Base-by-base conservation (phyloP, 2,329 filamentous ascomycete species). In the Paecilomyces niveus region DNA sequence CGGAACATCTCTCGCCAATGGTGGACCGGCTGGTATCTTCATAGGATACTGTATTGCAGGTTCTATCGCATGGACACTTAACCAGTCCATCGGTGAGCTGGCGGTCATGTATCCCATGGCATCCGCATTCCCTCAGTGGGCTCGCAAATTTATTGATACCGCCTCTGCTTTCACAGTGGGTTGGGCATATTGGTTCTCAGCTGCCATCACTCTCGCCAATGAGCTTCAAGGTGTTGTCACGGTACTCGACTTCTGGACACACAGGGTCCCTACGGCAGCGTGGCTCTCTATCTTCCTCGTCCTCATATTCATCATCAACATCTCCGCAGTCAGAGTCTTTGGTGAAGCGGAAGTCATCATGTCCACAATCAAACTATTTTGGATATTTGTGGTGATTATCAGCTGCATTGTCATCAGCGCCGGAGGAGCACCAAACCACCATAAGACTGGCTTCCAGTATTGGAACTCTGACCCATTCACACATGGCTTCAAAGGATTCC, bases 331-430 rank as follows among this genome's bases (percentile, higher is more conserved):
- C 51, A 74, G 65, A 7, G 59, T 77, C 51, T 80, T 80, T 57
- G 78, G 74, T 3, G 78, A 81, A 59, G 73, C 78, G 11, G 78
- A 81, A 61, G 77, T 80, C 18, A 60, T 76, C 5, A 69, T 72
- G 35, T 76, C 75, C 6, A 69, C 70, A 1, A 76, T 80, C 64
- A 81, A 81, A 60, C 78, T 80, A 39, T 70, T 73, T 33, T 80
- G 78, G 76, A 79, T 80, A 56, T 73, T 80, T 57, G 71, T 80
- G 24, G 76, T 80, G 61, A 79, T 81, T 62, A 73, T 80, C 53
- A 76, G 76, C 15, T 67, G 76, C 45, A 73, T 74, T 53, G 72
- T 78, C 53, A 71, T 78, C 35, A 76, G 76, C 10, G 77, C 77
- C n/a, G 77, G 77, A 7, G 76, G 76, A 8, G 76, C 71, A 1